Conservation (phyloP, 371 early-diverging fungal genomes). For the Mortierella sp. region DNA sequence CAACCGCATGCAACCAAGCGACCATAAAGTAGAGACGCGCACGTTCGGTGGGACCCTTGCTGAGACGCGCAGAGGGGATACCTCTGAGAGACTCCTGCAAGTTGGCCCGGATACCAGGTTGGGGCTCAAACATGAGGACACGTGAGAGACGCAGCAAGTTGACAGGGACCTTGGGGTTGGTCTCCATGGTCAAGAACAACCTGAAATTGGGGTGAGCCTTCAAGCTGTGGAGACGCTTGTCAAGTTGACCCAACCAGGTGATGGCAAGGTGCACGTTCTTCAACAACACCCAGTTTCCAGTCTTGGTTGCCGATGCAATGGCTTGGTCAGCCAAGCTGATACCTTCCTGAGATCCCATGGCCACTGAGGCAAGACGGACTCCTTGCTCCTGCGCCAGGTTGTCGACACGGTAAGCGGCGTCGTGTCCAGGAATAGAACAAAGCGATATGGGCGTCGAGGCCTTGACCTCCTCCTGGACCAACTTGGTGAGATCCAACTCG, state of each 20-base stretch:
- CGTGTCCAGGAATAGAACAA: constrained; percentile 96
- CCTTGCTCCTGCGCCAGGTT: constrained; percentile 83
- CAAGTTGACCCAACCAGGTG: constrained; percentile 94
- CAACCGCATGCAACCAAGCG: constrained; percentile 97
- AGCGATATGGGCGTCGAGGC: constrained; percentile 90
- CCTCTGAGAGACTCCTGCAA: constrained; percentile 86
- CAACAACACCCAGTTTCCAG: constrained; percentile 96
- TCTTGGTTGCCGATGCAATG: constrained; percentile 86
- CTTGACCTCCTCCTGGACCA: constrained; percentile 84
- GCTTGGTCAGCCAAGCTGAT: constrained; percentile 93
- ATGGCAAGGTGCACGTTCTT: constrained; percentile 98
- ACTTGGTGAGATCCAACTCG: constrained; percentile 79
- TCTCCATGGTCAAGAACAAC: constrained; percentile 98
- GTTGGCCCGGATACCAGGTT: constrained; percentile 97
- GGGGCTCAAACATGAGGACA: constrained; percentile 95
- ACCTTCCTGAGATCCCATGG: constrained; percentile 99
- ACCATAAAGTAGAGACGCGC: constrained; percentile 94
- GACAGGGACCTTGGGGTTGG: constrained; percentile 95
- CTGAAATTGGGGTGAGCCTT: constrained; percentile 91
- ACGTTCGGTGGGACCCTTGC: constrained; percentile 89
- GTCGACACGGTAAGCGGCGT: constrained; percentile 97
- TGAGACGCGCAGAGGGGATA: constrained; percentile 71
- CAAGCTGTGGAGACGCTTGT: constrained; percentile 93
- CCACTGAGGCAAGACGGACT: constrained; percentile 85
- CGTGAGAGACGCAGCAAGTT: constrained; percentile 93